These are phyloP conservation scores for Malania oleifera DNA, from an alignment of 164 flowering plant species.

Conservation along the genomic window DNA sequence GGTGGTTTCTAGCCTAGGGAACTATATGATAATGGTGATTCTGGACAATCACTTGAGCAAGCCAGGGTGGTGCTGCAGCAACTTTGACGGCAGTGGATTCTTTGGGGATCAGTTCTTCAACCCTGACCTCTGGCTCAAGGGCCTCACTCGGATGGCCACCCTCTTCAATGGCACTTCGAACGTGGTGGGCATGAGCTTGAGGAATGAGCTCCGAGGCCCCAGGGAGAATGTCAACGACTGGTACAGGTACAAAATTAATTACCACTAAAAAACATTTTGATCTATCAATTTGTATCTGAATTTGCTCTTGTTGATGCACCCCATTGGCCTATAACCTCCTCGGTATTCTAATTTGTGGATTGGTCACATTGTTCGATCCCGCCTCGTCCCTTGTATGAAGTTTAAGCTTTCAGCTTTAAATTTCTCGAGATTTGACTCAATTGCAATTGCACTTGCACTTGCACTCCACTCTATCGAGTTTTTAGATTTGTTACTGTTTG, in stretches of 20 bases:
- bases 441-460: no score
- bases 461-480: no score
- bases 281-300: no score
- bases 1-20: slow-evolving; percentile 59
- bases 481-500: no score
- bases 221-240: slow-evolving; percentile 15
- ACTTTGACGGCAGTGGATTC: slow-evolving; percentile 23
- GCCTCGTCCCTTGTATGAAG: no score
- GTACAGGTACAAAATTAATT: slow-evolving; percentile 12
- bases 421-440: no score
- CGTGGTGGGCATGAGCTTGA: slow-evolving; percentile 25
- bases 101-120: slow-evolving; percentile 20
- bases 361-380: no score
- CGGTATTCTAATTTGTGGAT: no score
- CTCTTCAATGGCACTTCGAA: slow-evolving; percentile 2
- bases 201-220: slow-evolving; percentile 27
- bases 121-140: slow-evolving; percentile 17
- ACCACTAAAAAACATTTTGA: no score
- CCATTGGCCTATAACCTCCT: no score
- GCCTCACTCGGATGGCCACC: slow-evolving; percentile 10
- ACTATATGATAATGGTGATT: slow-evolving; percentile 36
- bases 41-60: slow-evolving; percentile 26
- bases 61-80: slow-evolving; percentile 23
- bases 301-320: no score
- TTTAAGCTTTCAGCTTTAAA: no score